These are phyloP conservation scores for Pleurotus tuber-regium DNA, from an alignment of 768 basidiomycete species.

Conservation along the genomic window DNA sequence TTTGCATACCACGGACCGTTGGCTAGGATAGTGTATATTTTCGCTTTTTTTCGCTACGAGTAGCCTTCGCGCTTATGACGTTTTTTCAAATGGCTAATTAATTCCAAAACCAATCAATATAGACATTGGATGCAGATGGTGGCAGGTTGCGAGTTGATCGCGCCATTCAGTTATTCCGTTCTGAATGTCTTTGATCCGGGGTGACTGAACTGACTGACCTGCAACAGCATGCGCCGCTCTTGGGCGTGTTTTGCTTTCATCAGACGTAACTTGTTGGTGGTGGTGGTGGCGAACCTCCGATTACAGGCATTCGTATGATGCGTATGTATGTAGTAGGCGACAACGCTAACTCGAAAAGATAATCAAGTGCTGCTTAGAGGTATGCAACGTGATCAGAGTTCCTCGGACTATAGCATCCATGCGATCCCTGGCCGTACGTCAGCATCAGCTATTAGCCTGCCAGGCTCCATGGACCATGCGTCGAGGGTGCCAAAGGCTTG, in stretches of 20 bases:
- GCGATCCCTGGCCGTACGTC: no score
- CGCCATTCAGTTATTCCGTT: background rate
- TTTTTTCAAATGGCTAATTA: conserved; percentile 1
- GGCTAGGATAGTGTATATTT: background rate
- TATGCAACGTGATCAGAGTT: no score
- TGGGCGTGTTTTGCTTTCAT: no score
- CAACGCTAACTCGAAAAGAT: no score
- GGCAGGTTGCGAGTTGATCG: background rate
- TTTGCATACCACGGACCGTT: background rate
- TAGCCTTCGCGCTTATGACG: background rate
- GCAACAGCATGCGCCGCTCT: no score
- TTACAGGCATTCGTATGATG: no score
- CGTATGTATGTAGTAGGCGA: no score
- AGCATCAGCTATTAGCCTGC: background rate
- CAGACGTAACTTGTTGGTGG: no score
- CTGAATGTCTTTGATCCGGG: background rate
- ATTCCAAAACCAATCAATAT: background rate
- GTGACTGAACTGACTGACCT: no score
- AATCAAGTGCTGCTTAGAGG: no score
- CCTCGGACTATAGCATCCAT: no score
- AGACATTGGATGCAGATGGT: background rate
- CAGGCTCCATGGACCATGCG: background rate
- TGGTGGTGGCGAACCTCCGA: no score
- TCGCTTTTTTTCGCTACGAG: background rate
- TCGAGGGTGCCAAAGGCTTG: background rate